These are phyloP conservation scores for Macaranga tanarius DNA, from an alignment of 441 rosid species.

Conservation along the genomic window DNA sequence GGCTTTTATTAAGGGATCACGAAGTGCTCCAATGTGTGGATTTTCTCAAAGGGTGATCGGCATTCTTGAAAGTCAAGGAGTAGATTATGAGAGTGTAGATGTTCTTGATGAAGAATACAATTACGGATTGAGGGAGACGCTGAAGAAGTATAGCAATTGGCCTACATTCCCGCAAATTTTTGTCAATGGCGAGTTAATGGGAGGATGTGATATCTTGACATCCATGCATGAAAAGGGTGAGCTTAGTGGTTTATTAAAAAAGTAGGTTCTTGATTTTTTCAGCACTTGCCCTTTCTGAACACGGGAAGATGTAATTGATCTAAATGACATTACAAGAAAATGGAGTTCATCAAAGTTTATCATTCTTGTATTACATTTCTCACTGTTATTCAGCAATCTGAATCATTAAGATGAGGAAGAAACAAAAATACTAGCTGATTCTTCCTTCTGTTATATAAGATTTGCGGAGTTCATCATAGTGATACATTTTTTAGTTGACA, in stretches of 20 bases:
- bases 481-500: no score
- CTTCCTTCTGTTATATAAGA: neutral
- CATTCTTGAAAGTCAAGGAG: constrained; percentile 72
- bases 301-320: neutral
- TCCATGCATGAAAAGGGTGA: constrained; percentile 91
- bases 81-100: constrained; percentile 75
- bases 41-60: constrained; percentile 82
- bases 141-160: constrained; percentile 94
- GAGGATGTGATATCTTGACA: constrained; percentile 78
- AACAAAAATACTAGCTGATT: neutral
- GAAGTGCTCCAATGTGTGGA: constrained; percentile 84
- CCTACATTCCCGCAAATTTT: constrained; percentile 94
- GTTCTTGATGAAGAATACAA: constrained; percentile 88
- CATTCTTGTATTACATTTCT: neutral
- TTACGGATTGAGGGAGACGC: constrained; percentile 71
- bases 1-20: constrained; percentile 83
- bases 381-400: neutral
- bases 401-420: no score
- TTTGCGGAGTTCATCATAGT: no score
- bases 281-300: neutral
- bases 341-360: neutral
- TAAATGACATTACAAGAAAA: neutral
- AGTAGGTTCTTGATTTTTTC: constrained; percentile 20
- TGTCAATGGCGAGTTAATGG: constrained; percentile 81
- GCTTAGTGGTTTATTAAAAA: constrained; percentile 52